Evolutionary conservation across 139 green algal species (phyloP).

Genomic region (Chlamydomonas sphaeroides): DNA sequence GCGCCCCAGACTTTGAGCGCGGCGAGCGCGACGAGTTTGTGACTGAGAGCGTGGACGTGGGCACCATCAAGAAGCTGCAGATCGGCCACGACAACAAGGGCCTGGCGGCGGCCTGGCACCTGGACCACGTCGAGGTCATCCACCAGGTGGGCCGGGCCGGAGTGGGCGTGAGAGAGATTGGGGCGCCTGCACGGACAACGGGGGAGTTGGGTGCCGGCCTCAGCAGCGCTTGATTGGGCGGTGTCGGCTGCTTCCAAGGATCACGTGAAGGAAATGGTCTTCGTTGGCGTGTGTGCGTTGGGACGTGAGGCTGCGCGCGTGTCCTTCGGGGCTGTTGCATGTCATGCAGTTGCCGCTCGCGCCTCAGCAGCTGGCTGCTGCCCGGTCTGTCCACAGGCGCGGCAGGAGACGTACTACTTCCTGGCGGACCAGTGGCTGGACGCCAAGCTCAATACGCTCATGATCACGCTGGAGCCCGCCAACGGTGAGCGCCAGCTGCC

Average conservation of each 20-base stretch:
- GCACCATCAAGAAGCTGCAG: constrained; percentile 55
- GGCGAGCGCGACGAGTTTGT: constrained; percentile 61
- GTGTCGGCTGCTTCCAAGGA: no score
- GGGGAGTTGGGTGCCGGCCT: no score
- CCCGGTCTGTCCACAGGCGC: constrained; percentile 32
- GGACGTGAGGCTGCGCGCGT: no score
- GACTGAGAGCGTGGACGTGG: constrained; percentile 52
- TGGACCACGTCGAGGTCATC: constrained; percentile 66
- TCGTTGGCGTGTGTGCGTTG: no score
- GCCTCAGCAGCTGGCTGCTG: no score
- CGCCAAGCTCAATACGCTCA: constrained; percentile 55
- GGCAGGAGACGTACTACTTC: constrained; percentile 50
- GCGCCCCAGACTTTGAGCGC: constrained; percentile 52
- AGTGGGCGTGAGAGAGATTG: no score
- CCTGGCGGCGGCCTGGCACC: constrained; percentile 59
- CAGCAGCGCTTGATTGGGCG: no score
- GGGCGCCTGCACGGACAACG: no score
- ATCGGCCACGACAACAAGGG: constrained; percentile 60
- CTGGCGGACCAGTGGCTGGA: constrained; percentile 64
- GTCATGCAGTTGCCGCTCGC: no score
- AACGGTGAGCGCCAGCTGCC: not conserved
- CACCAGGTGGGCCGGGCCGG: constrained; percentile 28
- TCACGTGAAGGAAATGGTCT: no score
- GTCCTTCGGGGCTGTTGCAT: no score
- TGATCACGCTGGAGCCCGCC: constrained; percentile 50